Evolutionary conservation across 768 basidiomycete genomes (phyloP).

Genomic region (Exidia glandulosa): DNA sequence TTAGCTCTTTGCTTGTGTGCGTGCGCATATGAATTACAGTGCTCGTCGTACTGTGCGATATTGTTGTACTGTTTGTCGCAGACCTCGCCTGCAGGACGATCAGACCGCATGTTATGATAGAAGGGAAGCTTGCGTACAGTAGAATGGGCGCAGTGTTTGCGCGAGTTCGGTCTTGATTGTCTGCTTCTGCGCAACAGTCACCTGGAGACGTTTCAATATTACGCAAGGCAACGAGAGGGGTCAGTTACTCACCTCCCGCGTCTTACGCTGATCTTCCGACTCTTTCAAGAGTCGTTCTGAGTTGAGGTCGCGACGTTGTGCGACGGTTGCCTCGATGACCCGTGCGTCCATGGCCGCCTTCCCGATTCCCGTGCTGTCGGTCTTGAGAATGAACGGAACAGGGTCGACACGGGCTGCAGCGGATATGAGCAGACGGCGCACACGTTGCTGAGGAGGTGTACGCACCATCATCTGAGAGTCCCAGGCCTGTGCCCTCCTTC

Average conservation of each 20-base stretch:
- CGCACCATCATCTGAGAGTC: conserved; percentile 64
- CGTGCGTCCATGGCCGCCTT: conserved; percentile 69
- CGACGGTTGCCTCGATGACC: conserved; percentile 78
- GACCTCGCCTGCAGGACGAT: not conserved
- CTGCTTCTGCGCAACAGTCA: conserved; percentile 48
- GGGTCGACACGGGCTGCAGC: conserved; percentile 67
- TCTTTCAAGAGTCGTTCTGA: conserved; percentile 75
- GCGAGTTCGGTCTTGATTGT: conserved; percentile 61
- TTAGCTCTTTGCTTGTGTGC: conserved; percentile 74
- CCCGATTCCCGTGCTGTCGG: conserved; percentile 68
- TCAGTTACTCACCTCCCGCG: conserved; percentile 47
- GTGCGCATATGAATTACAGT: conserved; percentile 81
- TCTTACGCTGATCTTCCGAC: conserved; percentile 62
- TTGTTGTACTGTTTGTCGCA: conserved; percentile 85
- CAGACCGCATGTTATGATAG: not conserved
- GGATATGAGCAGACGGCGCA: not conserved
- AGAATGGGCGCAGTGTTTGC: conserved; percentile 59
- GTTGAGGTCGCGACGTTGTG: conserved; percentile 67
- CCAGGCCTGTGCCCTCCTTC: conserved; percentile 69
- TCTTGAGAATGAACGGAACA: conserved; percentile 70
- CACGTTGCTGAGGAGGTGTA: not conserved
- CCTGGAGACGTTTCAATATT: conserved; percentile 27
- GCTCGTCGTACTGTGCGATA: conserved; percentile 80
- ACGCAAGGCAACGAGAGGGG: not conserved
- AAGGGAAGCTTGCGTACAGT: conserved; percentile 48